Evolutionary conservation across 371 early-diverging fungal species (phyloP).

Genomic region (Thermomucor indicae-seudaticae): DNA sequence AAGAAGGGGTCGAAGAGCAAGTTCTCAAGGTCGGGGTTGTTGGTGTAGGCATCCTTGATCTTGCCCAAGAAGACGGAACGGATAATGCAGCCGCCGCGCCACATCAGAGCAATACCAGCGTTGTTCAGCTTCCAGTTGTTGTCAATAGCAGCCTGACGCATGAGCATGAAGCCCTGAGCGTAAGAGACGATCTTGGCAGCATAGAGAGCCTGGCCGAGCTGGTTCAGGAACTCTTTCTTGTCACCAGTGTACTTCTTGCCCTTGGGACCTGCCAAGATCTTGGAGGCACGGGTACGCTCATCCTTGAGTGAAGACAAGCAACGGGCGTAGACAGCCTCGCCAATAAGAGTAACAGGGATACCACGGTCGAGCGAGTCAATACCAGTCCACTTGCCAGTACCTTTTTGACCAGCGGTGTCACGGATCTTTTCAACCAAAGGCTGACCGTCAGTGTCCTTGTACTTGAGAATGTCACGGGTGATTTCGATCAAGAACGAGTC

Average conservation of each 20-base stretch:
- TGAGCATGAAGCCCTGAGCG: slow-evolving; percentile 98
- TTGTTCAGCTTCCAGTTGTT: slow-evolving; percentile 95
- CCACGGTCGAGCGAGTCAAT: slow-evolving; percentile 92
- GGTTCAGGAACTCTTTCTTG: slow-evolving; percentile 80
- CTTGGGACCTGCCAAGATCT: slow-evolving; percentile 76
- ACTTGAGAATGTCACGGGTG: slow-evolving; percentile 88
- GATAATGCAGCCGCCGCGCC: slow-evolving; percentile 99
- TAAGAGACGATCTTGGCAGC: slow-evolving; percentile 98
- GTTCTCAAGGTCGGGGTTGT: slow-evolving; percentile 82
- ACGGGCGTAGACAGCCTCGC: slow-evolving; percentile 97
- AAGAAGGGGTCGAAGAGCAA: slow-evolving; percentile 94
- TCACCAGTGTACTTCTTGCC: slow-evolving; percentile 72
- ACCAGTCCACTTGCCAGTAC: slow-evolving; percentile 99
- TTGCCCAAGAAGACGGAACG: slow-evolving; percentile 92
- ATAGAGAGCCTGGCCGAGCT: slow-evolving; percentile 91
- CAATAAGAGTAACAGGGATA: slow-evolving; percentile 94
- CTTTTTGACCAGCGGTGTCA: slow-evolving; percentile 98
- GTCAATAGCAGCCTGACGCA: slow-evolving; percentile 92
- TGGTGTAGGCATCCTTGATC: slow-evolving; percentile 91
- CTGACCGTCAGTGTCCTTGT: slow-evolving; percentile 83
- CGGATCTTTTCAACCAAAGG: slow-evolving; percentile 93
- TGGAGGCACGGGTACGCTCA: slow-evolving; percentile 88
- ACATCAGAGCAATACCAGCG: slow-evolving; percentile 96
- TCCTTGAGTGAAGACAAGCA: slow-evolving; percentile 94
- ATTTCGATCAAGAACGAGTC: slow-evolving; percentile 98